Conservation (phyloP, 2,329 filamentous ascomycete species). For the Teratosphaeriaceae sp. region DNA sequence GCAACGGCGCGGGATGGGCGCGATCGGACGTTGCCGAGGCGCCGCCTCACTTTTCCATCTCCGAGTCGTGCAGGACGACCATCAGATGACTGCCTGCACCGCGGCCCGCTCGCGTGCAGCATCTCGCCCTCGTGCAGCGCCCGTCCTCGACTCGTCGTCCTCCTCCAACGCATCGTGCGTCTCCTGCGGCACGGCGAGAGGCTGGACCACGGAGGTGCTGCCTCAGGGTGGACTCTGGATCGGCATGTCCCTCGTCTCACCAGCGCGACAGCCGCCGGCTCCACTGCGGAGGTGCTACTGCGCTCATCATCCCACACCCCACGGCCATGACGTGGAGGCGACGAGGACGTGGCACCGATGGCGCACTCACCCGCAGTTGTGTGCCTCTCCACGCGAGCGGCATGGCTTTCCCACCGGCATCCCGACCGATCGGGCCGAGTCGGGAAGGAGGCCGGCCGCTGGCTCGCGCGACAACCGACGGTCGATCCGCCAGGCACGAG, state of each 20-base stretch:
- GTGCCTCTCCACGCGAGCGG: not conserved
- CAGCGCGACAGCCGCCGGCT: not conserved
- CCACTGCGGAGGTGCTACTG: too few species aligned
- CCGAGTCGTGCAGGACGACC: too few species aligned
- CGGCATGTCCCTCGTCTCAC: not conserved
- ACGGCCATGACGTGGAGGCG: not conserved
- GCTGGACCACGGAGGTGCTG: not conserved
- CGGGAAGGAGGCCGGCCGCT: not conserved
- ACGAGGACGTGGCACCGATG: not conserved
- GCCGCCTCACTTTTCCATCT: too few species aligned
- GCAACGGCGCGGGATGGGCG: too few species aligned
- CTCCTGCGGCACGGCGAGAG: not conserved
- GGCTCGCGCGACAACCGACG: not conserved
- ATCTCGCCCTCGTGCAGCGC: too few species aligned
- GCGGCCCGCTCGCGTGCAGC: not conserved
- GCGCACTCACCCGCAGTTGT: not conserved
- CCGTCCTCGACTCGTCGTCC: constrained; percentile 1
- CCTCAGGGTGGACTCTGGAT: constrained; percentile 1
- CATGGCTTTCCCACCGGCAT: not conserved
- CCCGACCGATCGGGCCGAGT: not conserved
- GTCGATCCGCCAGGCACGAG: not conserved
- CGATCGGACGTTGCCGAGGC: too few species aligned
- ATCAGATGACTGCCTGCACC: too few species aligned
- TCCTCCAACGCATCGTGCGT: constrained; percentile 3
- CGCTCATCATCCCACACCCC: too few species aligned